Evolutionary conservation across 2,329 filamentous ascomycete species (phyloP), one percentile per base, ranked within the genome.

Genomic region (Trichophyton schoenleinii): DNA sequence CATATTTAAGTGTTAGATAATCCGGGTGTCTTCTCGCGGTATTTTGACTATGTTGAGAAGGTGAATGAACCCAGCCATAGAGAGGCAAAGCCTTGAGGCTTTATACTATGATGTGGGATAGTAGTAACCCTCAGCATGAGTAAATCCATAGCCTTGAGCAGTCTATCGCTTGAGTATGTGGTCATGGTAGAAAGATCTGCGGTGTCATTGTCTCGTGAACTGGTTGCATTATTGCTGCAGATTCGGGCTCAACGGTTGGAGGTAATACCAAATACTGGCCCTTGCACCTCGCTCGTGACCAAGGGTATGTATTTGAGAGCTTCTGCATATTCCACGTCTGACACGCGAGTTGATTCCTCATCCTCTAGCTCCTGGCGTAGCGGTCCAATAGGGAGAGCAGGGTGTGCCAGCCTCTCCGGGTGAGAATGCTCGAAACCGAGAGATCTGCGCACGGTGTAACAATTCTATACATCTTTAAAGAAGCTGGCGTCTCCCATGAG

Each of bases 281-380:
- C 28, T 28, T 34, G n/a, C 20, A 38, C n/a, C 31, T 20, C n/a
- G 15, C 52, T 55, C 8, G 48, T 28, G 48, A 28, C 22, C 48
- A n/a, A 31, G 9, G 34, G 3, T 11, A 38, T 38, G 11, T 15
- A n/a, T 44, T 3, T n/a, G 41, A 44, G n/a, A 15, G 2, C 0
- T n/a, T 44, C 38, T n/a, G 41, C 41, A n/a, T 3, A 55, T 15
- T n/a, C 28, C 52, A 20, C 2, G 18, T 7, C 52, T 38, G 31
- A 36, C 52, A 55, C n/a, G 28, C 52, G 25, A 36, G 28, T 34
- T 55, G 52, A 55, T 55, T 55, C 52, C 52, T 55, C 52, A 55
- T 34, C 52, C 8, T 28, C 28, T 6, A n/a, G n/a, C 28, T 9
- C 52, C 28, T 36, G 8, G 11, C 9, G 52, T 5, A 55, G 31